These are phyloP conservation scores for Glutinoglossum americanum DNA, from an alignment of 495 filamentous ascomycete genomes.

Conservation along the genomic window DNA sequence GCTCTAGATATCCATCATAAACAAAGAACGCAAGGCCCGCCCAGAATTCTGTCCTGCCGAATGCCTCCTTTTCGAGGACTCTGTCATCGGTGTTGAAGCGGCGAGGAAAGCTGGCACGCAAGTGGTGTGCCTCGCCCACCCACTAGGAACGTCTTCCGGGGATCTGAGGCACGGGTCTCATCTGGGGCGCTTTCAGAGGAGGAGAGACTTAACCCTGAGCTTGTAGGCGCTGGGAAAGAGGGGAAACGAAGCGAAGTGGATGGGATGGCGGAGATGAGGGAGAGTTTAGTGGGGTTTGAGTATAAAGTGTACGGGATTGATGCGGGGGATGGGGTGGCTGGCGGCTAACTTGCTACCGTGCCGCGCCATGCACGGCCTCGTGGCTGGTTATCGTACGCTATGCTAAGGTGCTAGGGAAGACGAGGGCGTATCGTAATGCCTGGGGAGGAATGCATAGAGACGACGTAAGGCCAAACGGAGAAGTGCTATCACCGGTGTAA, in stretches of 20 bases:
- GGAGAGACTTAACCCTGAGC: neutral
- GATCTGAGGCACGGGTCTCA: neutral
- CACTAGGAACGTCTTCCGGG: neutral
- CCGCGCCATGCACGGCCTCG: too few relatives aligned
- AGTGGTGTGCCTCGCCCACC: slow-evolving; percentile 69
- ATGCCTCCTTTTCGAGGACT: slow-evolving; percentile 91
- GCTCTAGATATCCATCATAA: slow-evolving; percentile 72
- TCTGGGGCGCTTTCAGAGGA: neutral
- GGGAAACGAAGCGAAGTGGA: neutral
- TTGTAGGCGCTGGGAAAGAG: neutral
- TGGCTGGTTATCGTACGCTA: too few relatives aligned
- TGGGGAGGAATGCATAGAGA: too few relatives aligned
- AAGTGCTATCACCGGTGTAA: too few relatives aligned
- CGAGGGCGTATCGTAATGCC: too few relatives aligned
- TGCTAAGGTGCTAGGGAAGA: too few relatives aligned
- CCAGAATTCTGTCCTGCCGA: slow-evolving; percentile 52
- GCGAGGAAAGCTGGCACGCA: slow-evolving; percentile 85
- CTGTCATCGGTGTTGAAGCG: slow-evolving; percentile 77
- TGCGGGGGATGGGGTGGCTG: too few relatives aligned
- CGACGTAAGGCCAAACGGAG: too few relatives aligned
- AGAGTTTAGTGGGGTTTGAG: neutral
- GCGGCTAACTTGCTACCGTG: too few relatives aligned
- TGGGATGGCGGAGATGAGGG: neutral
- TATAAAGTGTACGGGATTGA: neutral
- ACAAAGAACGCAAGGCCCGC: slow-evolving; percentile 21